These are phyloP conservation scores for Corinectria fuckeliana DNA, from an alignment of 2,329 filamentous ascomycete species.

Conservation along the genomic window DNA sequence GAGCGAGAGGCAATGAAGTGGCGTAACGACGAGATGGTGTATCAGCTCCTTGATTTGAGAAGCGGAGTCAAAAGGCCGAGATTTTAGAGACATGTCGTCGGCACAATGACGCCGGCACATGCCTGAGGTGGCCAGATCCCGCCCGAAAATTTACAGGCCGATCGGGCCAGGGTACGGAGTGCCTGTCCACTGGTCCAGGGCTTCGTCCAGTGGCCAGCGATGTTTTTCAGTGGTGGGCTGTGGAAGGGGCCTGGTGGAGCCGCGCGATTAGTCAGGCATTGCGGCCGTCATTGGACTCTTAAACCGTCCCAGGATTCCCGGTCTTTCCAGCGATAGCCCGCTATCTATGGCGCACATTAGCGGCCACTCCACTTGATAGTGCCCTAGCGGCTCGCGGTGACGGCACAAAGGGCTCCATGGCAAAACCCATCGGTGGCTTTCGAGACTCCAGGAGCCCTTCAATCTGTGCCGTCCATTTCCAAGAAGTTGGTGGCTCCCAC, in stretches of 20 bases:
- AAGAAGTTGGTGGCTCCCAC: constrained; percentile 28
- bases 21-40: constrained; percentile 14
- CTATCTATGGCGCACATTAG: neutral
- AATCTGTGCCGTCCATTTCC: constrained; percentile 32
- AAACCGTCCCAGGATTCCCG: constrained; percentile 16
- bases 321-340: neutral
- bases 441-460: constrained; percentile 38
- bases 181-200: constrained; percentile 7
- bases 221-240: constrained; percentile 7
- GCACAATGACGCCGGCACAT: constrained; percentile 32
- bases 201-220: neutral
- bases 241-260: constrained; percentile 4
- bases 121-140: constrained; percentile 21
- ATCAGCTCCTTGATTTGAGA: constrained; percentile 18
- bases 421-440: constrained; percentile 38
- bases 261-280: constrained; percentile 16
- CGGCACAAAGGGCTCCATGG: constrained; percentile 33
- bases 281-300: constrained; percentile 4
- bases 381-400: constrained; percentile 8
- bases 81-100: constrained; percentile 33
- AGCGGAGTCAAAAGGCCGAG: constrained; percentile 18
- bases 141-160: constrained; percentile 24
- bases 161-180: constrained; percentile 12
- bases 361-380: neutral
- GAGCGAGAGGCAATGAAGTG: constrained; percentile 1